These are phyloP conservation scores for Chlamydomonas reinhardtii DNA, from an alignment of 163 green algal species.

Conservation along the genomic window DNA sequence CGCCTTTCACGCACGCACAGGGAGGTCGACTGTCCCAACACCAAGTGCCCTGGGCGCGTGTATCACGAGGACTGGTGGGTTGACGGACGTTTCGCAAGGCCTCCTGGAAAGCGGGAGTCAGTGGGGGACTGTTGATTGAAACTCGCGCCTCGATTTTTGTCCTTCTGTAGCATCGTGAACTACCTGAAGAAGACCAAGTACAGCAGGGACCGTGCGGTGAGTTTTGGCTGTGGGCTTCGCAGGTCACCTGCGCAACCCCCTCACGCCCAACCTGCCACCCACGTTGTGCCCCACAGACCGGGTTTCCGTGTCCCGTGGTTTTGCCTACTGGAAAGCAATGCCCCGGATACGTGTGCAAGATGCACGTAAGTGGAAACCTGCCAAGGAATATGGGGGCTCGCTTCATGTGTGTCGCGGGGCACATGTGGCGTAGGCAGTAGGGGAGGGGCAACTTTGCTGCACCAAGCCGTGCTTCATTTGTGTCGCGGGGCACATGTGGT, in stretches of 20 bases:
- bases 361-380: conserved; percentile 23
- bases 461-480: too few relatives aligned
- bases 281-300: conserved; percentile 1
- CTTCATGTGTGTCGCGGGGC: too few relatives aligned
- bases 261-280: not conserved
- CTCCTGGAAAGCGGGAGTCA: too few relatives aligned
- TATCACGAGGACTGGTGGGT: too few relatives aligned
- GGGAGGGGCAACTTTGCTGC: too few relatives aligned
- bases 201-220: conserved; percentile 30
- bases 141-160: too few relatives aligned
- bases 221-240: not conserved
- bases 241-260: not conserved
- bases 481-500: too few relatives aligned
- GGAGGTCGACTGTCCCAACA: not conserved
- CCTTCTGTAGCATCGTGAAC: too few relatives aligned
- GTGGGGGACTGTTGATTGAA: too few relatives aligned
- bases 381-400: too few relatives aligned
- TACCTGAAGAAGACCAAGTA: conserved; percentile 26
- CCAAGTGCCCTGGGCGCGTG: not conserved
- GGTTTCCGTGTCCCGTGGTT: conserved; percentile 31
- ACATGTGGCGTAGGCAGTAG: too few relatives aligned
- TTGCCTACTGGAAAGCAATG: conserved; percentile 9
- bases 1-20: not conserved
- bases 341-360: conserved; percentile 46
- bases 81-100: too few relatives aligned